Evolutionary conservation across 2,329 filamentous ascomycete species (phyloP).

Genomic region (Claviceps sp.): DNA sequence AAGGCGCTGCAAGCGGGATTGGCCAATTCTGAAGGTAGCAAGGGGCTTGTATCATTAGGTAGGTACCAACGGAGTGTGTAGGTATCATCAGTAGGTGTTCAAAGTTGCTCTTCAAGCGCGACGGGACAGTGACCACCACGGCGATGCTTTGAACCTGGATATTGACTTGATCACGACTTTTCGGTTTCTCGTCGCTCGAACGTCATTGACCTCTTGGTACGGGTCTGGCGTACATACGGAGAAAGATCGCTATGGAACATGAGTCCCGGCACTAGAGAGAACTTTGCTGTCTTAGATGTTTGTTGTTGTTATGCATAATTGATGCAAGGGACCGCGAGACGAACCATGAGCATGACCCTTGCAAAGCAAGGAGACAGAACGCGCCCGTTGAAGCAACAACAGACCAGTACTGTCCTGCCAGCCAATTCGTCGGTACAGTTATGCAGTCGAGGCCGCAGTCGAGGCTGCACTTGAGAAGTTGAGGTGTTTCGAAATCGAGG

Average conservation of each 20-base stretch:
- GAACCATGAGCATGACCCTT: background rate
- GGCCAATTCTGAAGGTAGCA: constrained; percentile 1
- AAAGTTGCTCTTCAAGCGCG: background rate
- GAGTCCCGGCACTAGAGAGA: background rate
- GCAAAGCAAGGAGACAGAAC: background rate
- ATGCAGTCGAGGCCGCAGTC: background rate
- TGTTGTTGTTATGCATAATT: background rate
- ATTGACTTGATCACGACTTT: background rate
- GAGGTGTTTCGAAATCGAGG: no score
- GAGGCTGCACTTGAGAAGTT: no score
- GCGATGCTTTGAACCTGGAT: background rate
- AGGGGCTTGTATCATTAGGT: background rate
- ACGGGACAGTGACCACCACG: background rate
- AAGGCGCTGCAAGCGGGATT: constrained; percentile 1
- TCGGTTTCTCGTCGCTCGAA: background rate
- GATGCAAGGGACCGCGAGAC: background rate
- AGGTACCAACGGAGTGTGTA: no score
- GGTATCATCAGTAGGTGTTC: background rate
- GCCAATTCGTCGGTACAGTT: background rate
- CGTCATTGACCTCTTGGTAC: background rate
- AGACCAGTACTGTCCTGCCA: background rate
- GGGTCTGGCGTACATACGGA: background rate
- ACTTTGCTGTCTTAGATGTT: background rate
- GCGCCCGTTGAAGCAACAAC: background rate
- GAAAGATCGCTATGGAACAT: background rate